Base-by-base conservation (phyloP, 192 early-diverging fungal genomes). In the Umbelopsis sp. region DNA sequence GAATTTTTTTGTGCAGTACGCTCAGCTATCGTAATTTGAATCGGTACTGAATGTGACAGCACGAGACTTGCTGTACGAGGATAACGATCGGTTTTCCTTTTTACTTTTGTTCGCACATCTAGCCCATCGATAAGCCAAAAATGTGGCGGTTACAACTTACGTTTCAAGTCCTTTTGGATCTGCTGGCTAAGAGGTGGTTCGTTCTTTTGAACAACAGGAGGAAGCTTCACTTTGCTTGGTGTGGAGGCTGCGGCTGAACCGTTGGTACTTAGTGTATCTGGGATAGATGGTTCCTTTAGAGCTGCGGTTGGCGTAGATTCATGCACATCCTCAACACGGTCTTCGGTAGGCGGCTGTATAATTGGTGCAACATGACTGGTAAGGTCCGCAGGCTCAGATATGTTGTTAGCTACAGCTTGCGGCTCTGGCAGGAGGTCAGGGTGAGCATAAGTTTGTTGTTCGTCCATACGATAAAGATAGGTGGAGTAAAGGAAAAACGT, bases 81-180 rank as follows among this genome's bases (percentile, higher is more conserved):
- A 47, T 21, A 49, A 44, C 12, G 12, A 12, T 44, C 47, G 31
- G 2, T 31, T 36, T 34, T 20, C 31, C 31, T 16, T 14, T 2
- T 16, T 59, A 29, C 31, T 1, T 14, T 6, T 14, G 31, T 26
- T n/a, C 29, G 32, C 32, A 14, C 31, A 34, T 32, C 14, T 62
- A 14, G 17, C 56, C 29, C 26, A 62, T 62, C 26, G 31, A 62
- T 29, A 62, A 6, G 4, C 2, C n/a, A 62, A 53, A 53, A 22
- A 22, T 26, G 26, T 25, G 51, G 26, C 5, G 31, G 17, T 62
- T 56, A 17, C 31, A 29, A 62, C 56, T 62, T 62, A 62, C 56
- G 56, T 62, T 62, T 29, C 56, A 62, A 62, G 34, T 62, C 56
- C 31, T 32, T 62, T 32, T 62, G 56, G 31, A 62, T 62, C 56